Evolutionary conservation across 495 filamentous ascomycete genomes (phyloP).

Genomic region (Penicillium crystallinum): DNA sequence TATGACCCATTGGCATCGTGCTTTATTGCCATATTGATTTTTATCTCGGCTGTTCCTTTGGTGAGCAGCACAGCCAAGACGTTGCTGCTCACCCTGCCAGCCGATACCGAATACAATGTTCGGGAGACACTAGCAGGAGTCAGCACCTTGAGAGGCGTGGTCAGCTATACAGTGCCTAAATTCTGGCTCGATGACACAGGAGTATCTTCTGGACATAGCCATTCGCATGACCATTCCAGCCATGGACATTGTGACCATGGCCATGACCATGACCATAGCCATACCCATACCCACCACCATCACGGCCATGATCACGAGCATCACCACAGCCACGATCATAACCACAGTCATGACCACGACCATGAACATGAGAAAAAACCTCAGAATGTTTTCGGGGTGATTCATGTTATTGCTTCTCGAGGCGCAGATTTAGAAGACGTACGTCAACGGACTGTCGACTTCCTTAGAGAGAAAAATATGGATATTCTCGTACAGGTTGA

Average conservation of each 20-base stretch:
- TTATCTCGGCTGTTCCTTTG: constrained; percentile 79
- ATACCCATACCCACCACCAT: constrained; percentile 20
- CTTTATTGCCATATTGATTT: constrained; percentile 88
- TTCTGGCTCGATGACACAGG: constrained; percentile 87
- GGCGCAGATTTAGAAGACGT: constrained; percentile 73
- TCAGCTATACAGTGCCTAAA: constrained; percentile 78
- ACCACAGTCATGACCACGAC: constrained; percentile 21
- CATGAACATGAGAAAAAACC: constrained; percentile 30
- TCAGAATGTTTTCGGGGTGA: constrained; percentile 63
- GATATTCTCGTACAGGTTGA: constrained; percentile 75
- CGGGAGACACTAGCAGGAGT: constrained; percentile 82
- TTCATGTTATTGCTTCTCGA: constrained; percentile 72
- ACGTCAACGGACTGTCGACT: constrained; percentile 56
- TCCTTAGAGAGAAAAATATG: constrained; percentile 56
- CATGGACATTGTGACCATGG: constrained; percentile 22
- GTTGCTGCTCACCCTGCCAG: constrained; percentile 77
- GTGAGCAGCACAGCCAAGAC: constrained; percentile 78
- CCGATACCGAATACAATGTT: constrained; percentile 80
- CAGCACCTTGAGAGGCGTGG: constrained; percentile 75
- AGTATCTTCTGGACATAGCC: constrained; percentile 22
- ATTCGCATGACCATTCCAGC: constrained; percentile 22
- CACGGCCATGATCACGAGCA: constrained; percentile 20
- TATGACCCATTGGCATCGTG: constrained; percentile 95
- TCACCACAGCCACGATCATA: constrained; percentile 12
- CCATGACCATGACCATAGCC: too few species aligned